Evolutionary conservation across 2,329 filamentous ascomycete species (phyloP), one percentile per base, ranked within the genome.

Genomic region (Colletotrichum sp.): DNA sequence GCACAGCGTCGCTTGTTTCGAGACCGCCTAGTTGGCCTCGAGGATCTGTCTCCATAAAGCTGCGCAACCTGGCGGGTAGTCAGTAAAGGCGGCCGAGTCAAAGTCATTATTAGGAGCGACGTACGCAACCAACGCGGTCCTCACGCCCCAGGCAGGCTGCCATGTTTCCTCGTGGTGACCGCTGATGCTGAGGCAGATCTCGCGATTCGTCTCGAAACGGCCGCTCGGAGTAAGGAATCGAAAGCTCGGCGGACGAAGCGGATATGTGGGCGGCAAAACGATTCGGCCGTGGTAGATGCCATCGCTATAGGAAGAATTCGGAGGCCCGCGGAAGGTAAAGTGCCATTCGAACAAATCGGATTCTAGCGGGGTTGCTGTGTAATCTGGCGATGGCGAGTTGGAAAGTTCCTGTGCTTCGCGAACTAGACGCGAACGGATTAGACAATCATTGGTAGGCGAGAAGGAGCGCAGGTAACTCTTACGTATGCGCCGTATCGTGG

Each of bases 101-200:
- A 18, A 21, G 21, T 15, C 18, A 18, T 34, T 33, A 51, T 33
- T 8, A 31, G 18, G 34, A n/a, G 13, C 12, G 24, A n/a, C 82
- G 51, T 81, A 86, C 85, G 91, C 91, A 55, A 92, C 90, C 8
- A 99, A 86, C 18, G 97, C 96, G 6, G 97, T 98, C 73, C 97
- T 90, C 12, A 99, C 93, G 0, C 97, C 97, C 97, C 97, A 99
- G 1, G 97, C 97, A 0, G 97, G 97, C 88, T 98, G 96, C 97
- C 97, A 99, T 18, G 95, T 98, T 86, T 98, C 97, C 83, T 98
- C 97, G 84, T 99, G 97, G 84, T 98, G 96, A 3, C 96, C 96
- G 66, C 92, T 94, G 79, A 98, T 99, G 79, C 92, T 95, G 18
- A 99, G 91, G 81, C 97, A 99, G 78, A 99, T 98, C 86, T 98